Base-by-base conservation (phyloP, 2,329 filamentous ascomycete genomes). In the Paecilomyces sp. region DNA sequence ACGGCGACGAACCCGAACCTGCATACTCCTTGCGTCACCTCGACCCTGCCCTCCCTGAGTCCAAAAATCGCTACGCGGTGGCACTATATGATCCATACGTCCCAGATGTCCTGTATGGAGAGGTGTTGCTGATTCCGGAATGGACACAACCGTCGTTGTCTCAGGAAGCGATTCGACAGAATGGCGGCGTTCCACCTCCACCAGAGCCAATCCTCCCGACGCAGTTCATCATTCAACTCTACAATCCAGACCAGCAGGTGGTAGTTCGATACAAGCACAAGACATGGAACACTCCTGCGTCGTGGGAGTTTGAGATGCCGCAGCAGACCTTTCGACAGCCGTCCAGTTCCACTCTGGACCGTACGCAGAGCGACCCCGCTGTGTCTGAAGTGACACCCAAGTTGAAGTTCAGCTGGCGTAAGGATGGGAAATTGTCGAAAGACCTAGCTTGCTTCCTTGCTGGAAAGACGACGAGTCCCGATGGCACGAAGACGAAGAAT, bases 281-380 rank as follows among this genome's bases (percentile, higher is more conserved):
- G 34, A 87, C 88, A 62, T 96, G 92, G 88, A 92, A 88, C 62
- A 88, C 86, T 61, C 87, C 86, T 13, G 86, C 91, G 57, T 85
- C 85, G 58, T 99, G 93, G 88, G 91, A 94, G 64, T 97, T 99
- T 75, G 90, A 93, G 73, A 87, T 99, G 76, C 94, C 94, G 0
- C 86, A 92, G 70, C 87, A 87, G 61, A 89, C 88, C 28, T 99
- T 99, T 73, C 85, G 89, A 31, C 80, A 87, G 58, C 94, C 94
- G 0, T 95, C 90, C 12, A 79, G 82, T 0, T 94, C 91, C 47
- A 83, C 84, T 55, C 80, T 99, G 53, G 94, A 97, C 71, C 85
- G 87, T 55, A 87, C 87, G 34, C 83, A 86, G 65, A 82, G 78
- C 61, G 85, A 88, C 65, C 84, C 87, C 0, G 80, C 80, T 11